Conservation (phyloP, 2,329 filamentous ascomycete genomes). For the Penicillium sp. region DNA sequence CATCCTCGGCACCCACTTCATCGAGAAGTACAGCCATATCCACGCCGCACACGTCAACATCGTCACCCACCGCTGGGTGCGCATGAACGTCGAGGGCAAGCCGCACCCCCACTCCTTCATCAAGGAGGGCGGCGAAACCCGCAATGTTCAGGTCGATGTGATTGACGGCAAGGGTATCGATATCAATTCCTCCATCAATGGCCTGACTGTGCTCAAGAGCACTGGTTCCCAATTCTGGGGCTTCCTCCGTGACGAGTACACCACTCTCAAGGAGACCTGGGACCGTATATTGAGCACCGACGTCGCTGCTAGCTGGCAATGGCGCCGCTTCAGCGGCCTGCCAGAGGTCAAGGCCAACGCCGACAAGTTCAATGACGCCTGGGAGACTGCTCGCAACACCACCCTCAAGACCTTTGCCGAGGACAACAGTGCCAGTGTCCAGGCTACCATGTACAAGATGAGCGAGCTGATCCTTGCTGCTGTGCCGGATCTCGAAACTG, state of each 20-base stretch:
- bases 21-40: conserved; percentile 84
- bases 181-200: conserved; percentile 72
- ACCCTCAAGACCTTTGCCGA: conserved; percentile 89
- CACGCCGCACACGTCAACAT: conserved; percentile 75
- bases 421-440: conserved; percentile 87
- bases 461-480: conserved; percentile 74
- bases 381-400: conserved; percentile 70
- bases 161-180: conserved; percentile 65
- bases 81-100: conserved; percentile 79
- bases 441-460: conserved; percentile 99
- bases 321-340: conserved; percentile 66
- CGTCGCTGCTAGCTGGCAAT: conserved; percentile 81
- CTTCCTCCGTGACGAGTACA: conserved; percentile 90
- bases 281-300: conserved; percentile 94
- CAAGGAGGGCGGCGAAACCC: conserved; percentile 82
- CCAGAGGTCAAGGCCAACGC: conserved; percentile 62
- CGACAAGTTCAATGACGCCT: conserved; percentile 72
- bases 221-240: conserved; percentile 95
- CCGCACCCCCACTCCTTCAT: conserved; percentile 93
- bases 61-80: conserved; percentile 83
- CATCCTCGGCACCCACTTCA: conserved; percentile 80
- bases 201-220: conserved; percentile 87
- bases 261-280: conserved; percentile 82
- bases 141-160: conserved; percentile 71
- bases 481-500: conserved; percentile 65